Conservation (phyloP, 352 stramenopile genomes). For the Globisporangium megalacanthum region DNA sequence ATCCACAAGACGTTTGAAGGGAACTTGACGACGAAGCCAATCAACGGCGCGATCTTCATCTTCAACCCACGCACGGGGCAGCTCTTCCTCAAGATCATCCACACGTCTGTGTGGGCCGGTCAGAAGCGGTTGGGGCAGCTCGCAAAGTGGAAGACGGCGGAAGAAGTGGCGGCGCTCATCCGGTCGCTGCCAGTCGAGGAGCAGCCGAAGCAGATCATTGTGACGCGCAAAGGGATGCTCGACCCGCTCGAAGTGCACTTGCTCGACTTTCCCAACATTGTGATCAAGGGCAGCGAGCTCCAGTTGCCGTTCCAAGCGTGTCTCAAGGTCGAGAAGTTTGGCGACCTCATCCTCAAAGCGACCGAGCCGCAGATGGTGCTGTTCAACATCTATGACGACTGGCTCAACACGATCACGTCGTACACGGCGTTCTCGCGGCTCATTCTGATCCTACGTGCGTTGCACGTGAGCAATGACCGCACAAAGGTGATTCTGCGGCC, state of each 20-base stretch:
- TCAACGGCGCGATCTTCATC: constrained; percentile 99
- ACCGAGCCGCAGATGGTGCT: constrained; percentile 99
- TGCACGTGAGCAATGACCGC: constrained; percentile 96
- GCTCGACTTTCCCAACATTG: constrained; percentile 99
- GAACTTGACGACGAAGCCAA: constrained; percentile 99
- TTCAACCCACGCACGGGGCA: constrained; percentile 99
- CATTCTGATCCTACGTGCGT: constrained; percentile 98
- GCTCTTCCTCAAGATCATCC: constrained; percentile 99
- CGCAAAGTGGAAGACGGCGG: constrained; percentile 99
- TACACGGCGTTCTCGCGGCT: constrained; percentile 99
- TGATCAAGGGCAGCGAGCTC: constrained; percentile 98
- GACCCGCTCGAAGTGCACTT: constrained; percentile 99
- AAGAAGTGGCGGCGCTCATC: constrained; percentile 99
- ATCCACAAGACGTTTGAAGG: constrained; percentile 99
- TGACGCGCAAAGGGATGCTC: constrained; percentile 99
- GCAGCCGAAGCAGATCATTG: constrained; percentile 99
- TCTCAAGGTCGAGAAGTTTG: constrained; percentile 99
- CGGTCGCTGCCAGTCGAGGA: constrained; percentile 98
- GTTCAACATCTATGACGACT: constrained; percentile 99
- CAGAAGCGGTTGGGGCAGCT: constrained; percentile 99
- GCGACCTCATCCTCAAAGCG: constrained; percentile 98
- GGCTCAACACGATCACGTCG: constrained; percentile 99
- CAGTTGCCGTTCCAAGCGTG: constrained; percentile 99
- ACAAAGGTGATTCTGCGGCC: constrained; percentile 97
- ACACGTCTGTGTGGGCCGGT: constrained; percentile 99